Evolutionary conservation across 495 filamentous ascomycete species (phyloP), one percentile per base, ranked within the genome.

Genomic region (Xylaria sp.): DNA sequence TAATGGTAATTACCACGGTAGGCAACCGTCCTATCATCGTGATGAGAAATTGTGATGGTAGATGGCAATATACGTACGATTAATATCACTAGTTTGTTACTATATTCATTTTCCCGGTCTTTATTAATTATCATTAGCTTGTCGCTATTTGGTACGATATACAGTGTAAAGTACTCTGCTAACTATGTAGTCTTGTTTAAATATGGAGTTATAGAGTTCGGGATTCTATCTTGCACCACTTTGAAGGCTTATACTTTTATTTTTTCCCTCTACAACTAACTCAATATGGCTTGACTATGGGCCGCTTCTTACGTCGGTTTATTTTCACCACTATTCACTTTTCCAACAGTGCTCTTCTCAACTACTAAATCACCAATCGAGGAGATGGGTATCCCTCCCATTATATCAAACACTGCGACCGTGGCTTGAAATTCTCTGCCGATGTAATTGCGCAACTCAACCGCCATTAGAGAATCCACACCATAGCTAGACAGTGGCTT

Each of bases 291-390:
- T 52, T 52, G 21, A 52, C 7, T 24, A 52, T 12, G 48, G 9
- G 48, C 48, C 21, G 5, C 11, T 12, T 1, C 26, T 53, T 26
- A 26, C 4, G 21, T 53, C 1, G 6, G 24, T 26, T 24, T 29
- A 41, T 21, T 41, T 8, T 41, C 33, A n/a, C 33, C 35, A 8
- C 12, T 24, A 41, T 61, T 5, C 11, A n/a, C 37, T 61, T 48
- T 48, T 2, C 24, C 43, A 31, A 66, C n/a, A 17, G 26, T 37
- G 33, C 62, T 66, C 15, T 33, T 55, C n/a, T 67, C 64, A 14
- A 55, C 64, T 19, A 74, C 68, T 33, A 72, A 37, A 8, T 74
- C 64, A 14, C 41, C 66, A 48, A 74, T 72, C 50, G 69, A 70
- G 29, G 75, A 68, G 61, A 62, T 62, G 21, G 35, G 14, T 21